A percentile compares a stretch with the other conserved stretches of the same genome.
Evolutionary conservation across 2,329 filamentous ascomycete genomes (phyloP).

Genomic region (Ceratocystis papillata): DNA sequence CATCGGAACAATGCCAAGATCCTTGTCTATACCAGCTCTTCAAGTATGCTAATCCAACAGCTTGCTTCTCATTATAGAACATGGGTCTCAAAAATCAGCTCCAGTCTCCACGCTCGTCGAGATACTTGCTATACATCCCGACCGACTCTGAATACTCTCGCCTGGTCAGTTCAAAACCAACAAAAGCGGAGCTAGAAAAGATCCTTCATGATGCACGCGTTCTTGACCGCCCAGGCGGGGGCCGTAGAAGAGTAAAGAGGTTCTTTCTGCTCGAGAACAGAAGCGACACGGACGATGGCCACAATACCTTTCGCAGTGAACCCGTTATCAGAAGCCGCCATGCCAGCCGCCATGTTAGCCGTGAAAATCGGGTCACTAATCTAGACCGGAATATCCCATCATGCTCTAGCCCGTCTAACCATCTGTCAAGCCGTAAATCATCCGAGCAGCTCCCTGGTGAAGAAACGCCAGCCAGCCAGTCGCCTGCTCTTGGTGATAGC

Average conservation of each 20-base stretch:
- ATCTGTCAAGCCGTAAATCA: neutral
- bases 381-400: neutral
- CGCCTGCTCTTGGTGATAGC: neutral
- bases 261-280: slow-evolving; percentile 21
- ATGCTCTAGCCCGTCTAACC: neutral
- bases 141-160: slow-evolving; percentile 22
- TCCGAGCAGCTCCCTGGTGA: neutral
- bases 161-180: slow-evolving; percentile 15
- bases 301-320: neutral
- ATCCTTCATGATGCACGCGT: slow-evolving; percentile 18
- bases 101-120: slow-evolving; percentile 3
- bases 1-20: neutral
- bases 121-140: slow-evolving; percentile 22
- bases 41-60: neutral
- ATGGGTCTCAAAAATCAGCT: slow-evolving; percentile 8
- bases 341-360: neutral
- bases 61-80: neutral
- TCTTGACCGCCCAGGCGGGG: slow-evolving; percentile 15
- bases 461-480: neutral
- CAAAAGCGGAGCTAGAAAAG: slow-evolving; percentile 16
- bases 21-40: neutral
- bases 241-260: slow-evolving; percentile 17
- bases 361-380: neutral
- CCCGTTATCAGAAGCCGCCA: neutral
- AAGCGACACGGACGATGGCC: neutral